Conservation (phyloP, 2,329 filamentous ascomycete species). For the Arthrobotrys megalospora region DNA sequence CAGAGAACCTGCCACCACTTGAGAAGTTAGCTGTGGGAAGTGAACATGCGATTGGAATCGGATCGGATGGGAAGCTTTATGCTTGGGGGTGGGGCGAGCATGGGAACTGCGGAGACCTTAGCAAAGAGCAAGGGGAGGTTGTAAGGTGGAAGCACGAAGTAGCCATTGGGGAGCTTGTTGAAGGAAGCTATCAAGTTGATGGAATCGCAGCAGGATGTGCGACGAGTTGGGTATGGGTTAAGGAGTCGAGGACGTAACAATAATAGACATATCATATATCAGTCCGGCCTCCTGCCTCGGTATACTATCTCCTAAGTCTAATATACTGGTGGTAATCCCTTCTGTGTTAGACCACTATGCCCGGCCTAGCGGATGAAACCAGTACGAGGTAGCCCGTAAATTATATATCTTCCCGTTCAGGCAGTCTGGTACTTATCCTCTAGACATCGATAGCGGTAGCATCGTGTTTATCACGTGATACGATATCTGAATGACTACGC, state of each 20-base stretch:
- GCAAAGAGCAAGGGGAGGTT: conserved; percentile 73
- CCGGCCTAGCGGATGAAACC: too few species aligned
- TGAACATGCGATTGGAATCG: conserved; percentile 85
- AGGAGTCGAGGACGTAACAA: background rate
- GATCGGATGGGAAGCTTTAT: conserved; percentile 73
- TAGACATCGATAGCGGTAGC: too few species aligned
- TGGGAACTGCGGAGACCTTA: conserved; percentile 87
- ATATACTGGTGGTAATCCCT: too few species aligned
- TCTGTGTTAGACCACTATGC: too few species aligned
- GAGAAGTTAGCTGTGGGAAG: conserved; percentile 83
- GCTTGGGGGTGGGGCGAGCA: conserved; percentile 99
- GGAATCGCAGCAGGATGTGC: conserved; percentile 87
- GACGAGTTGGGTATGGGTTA: conserved; percentile 83
- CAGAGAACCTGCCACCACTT: conserved; percentile 74
- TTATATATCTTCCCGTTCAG: too few species aligned
- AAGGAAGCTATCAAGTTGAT: conserved; percentile 71
- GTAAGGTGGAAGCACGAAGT: conserved; percentile 80
- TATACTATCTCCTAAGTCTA: too few species aligned
- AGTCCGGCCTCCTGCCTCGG: too few species aligned
- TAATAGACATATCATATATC: too few species aligned
- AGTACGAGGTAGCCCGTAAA: too few species aligned
- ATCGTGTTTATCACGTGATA: conserved; percentile 3
- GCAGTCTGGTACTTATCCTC: too few species aligned
- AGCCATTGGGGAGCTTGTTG: conserved; percentile 72
- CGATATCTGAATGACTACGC: background rate